These are phyloP conservation scores for Aureobasidium sp. DNA, from an alignment of 2,329 filamentous ascomycete species.

Conservation along the genomic window DNA sequence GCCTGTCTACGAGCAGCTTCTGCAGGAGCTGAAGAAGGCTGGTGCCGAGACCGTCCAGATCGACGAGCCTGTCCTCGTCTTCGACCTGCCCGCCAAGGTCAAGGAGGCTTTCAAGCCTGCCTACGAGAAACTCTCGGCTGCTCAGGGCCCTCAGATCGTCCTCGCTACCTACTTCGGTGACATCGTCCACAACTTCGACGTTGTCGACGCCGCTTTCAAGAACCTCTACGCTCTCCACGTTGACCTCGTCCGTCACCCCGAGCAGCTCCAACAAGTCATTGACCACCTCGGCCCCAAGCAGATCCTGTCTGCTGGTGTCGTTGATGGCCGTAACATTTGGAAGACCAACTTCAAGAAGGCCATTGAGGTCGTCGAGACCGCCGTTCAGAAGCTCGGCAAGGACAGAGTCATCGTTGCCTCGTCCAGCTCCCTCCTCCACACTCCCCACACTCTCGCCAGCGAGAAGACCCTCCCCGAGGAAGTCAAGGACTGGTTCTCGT, in stretches of 20 bases:
- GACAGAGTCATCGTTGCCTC: slow-evolving; percentile 95
- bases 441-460: slow-evolving; percentile 91
- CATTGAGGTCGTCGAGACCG: slow-evolving; percentile 82
- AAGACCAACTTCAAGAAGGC: slow-evolving; percentile 98
- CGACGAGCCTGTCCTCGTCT: slow-evolving; percentile 94
- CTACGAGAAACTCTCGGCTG: slow-evolving; percentile 75
- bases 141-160: slow-evolving; percentile 76
- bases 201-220: slow-evolving; percentile 59
- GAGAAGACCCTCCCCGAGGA: slow-evolving; percentile 97
- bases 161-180: slow-evolving; percentile 99
- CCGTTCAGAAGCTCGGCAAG: slow-evolving; percentile 92
- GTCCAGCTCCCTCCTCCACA: slow-evolving; percentile 96
- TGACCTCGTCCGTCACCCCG: slow-evolving; percentile 95
- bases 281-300: slow-evolving; percentile 80
- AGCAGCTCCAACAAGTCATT: slow-evolving; percentile 85
- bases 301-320: slow-evolving; percentile 87
- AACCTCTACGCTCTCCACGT: slow-evolving; percentile 80
- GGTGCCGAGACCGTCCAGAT: slow-evolving; percentile 97
- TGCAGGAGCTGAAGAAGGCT: slow-evolving; percentile 87
- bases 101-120: slow-evolving; percentile 97
- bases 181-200: slow-evolving; percentile 97
- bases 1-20: slow-evolving; percentile 88
- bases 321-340: slow-evolving; percentile 99
- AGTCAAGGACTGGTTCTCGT: slow-evolving; percentile 97
- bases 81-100: slow-evolving; percentile 79